These are phyloP conservation scores for Talinum fruticosum DNA, from an alignment of 148 eudicot genomes.

Conservation along the genomic window DNA sequence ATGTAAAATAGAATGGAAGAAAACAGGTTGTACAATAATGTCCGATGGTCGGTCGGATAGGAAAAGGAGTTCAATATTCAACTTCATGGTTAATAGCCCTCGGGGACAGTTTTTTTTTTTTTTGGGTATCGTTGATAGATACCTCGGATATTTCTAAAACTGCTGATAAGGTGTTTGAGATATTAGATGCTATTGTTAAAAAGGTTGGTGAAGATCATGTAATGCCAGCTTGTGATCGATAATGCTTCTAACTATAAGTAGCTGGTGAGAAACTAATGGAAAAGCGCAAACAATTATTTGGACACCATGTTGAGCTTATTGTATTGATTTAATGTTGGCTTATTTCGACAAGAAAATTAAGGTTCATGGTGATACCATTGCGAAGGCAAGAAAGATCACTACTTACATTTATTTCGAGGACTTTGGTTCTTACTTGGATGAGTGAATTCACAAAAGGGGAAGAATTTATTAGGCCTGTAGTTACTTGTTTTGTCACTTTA, in stretches of 20 bases:
- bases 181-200: too few species aligned
- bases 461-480: constrained; percentile 4
- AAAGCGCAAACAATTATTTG: neutral
- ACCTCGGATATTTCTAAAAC: neutral
- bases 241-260: too few species aligned
- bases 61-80: neutral
- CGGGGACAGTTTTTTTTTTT: neutral
- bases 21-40: neutral
- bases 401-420: neutral
- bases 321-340: too few species aligned
- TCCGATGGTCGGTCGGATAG: neutral
- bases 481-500: constrained; percentile 8
- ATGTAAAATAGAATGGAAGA: neutral
- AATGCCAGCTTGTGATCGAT: too few species aligned
- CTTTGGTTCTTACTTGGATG: too few species aligned
- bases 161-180: neutral
- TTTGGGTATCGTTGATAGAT: neutral
- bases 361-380: too few species aligned
- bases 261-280: neutral
- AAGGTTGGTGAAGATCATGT: neutral
- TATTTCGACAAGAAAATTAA: too few species aligned
- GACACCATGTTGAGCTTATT: too few species aligned
- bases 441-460: constrained; percentile 6
- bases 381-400: constrained; percentile 1
- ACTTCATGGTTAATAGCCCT: neutral